phyloP scores from a whole-genome alignment of 2,329 filamentous ascomycete species.

The Ophiostoma ulmi region DNA sequence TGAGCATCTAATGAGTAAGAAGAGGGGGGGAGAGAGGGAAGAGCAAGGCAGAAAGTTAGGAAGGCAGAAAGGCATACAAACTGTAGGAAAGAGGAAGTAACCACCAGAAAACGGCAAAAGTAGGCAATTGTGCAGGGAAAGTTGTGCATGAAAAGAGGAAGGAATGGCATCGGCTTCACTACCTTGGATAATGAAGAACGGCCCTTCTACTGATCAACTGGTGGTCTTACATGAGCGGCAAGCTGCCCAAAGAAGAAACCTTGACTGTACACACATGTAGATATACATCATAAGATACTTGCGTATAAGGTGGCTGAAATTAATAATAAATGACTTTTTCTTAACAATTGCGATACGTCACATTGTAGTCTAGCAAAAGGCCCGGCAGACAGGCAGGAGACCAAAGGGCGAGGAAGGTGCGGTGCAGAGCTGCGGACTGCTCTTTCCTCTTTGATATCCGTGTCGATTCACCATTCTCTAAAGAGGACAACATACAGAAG shows the following conservation, averaged over 20 bases:
- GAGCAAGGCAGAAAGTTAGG: background rate
- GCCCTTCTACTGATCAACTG: background rate
- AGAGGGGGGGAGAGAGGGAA: background rate
- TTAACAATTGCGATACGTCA: background rate
- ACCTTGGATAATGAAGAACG: background rate
- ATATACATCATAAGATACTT: slow-evolving; percentile 8
- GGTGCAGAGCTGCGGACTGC: background rate
- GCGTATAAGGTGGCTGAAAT: background rate
- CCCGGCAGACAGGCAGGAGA: background rate
- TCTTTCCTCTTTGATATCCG: background rate
- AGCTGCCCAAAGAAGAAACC: slow-evolving; percentile 9
- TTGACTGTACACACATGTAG: background rate
- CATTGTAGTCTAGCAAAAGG: background rate
- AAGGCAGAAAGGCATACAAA: background rate
- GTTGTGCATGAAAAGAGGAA: background rate
- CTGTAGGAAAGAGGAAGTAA: background rate
- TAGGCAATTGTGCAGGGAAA: background rate
- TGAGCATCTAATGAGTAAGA: background rate
- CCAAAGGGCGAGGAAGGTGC: background rate
- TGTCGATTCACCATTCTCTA: background rate
- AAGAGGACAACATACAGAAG: background rate
- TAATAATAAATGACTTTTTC: background rate
- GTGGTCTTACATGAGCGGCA: slow-evolving; percentile 13
- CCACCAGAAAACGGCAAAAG: background rate
- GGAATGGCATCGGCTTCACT: background rate